phyloP scores from a whole-genome alignment of 2,329 filamentous ascomycete species.

The Fusarium verticillioides region DNA sequence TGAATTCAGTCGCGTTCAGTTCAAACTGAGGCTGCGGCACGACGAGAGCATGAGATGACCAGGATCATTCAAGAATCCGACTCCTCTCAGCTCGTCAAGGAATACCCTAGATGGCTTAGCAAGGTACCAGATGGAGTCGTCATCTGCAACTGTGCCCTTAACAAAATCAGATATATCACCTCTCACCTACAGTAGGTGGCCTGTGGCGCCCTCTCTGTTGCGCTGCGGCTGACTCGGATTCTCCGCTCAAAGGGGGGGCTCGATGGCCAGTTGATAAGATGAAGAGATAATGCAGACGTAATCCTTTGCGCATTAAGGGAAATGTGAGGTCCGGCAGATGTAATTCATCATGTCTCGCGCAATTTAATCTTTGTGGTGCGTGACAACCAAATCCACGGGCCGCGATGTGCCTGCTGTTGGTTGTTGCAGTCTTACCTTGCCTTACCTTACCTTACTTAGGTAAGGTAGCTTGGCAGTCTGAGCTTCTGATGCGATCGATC shows the following conservation, averaged over 20 bases:
- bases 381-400: slow-evolving; percentile 14
- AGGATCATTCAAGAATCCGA: slow-evolving; percentile 10
- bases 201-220: background rate
- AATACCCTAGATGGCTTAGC: slow-evolving; percentile 2
- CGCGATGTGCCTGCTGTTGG: slow-evolving; percentile 17
- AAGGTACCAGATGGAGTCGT: slow-evolving; percentile 14
- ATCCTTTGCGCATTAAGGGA: background rate
- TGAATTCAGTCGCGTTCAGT: background rate
- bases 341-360: slow-evolving; percentile 3
- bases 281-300: slow-evolving; percentile 1
- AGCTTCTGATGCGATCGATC: slow-evolving; percentile 28
- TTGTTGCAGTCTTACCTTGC: slow-evolving; percentile 1
- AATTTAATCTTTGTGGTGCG: slow-evolving; percentile 9
- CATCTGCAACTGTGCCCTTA: slow-evolving; percentile 6
- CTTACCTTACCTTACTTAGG: background rate
- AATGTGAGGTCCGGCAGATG: background rate
- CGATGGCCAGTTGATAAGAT: slow-evolving; percentile 11
- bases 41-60: background rate
- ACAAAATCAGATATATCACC: slow-evolving; percentile 32
- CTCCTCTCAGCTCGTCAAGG: slow-evolving; percentile 12
- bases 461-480: background rate
- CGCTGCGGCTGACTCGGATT: slow-evolving; percentile 1
- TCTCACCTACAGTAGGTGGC: slow-evolving; percentile 19
- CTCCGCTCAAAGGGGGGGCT: slow-evolving; percentile 9
- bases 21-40: slow-evolving; percentile 23